A percentile compares a stretch with the other conserved stretches of the same genome.
These are phyloP conservation scores for Boletus rex-veris DNA, from an alignment of 768 basidiomycete genomes.

Conservation along the genomic window DNA sequence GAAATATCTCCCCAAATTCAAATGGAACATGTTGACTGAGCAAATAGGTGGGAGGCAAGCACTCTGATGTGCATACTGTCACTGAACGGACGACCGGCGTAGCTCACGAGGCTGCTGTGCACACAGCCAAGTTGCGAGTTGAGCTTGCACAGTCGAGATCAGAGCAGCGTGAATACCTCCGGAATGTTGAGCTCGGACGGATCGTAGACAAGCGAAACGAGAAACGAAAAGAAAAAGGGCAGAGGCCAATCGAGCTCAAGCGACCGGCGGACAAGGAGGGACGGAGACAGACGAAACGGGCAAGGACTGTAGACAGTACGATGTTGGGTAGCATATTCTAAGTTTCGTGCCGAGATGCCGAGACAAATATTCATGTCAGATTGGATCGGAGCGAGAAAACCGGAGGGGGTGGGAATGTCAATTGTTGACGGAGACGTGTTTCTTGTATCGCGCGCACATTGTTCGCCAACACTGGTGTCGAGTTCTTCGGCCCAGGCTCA, in stretches of 20 bases:
- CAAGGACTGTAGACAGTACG: not conserved
- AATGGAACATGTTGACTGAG: slow-evolving; percentile 98
- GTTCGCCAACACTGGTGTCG: slow-evolving; percentile 38
- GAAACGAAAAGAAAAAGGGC: slow-evolving; percentile 57
- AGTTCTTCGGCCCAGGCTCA: slow-evolving; percentile 29
- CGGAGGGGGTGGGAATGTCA: slow-evolving; percentile 13
- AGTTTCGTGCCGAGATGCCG: slow-evolving; percentile 17
- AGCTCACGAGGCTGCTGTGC: slow-evolving; percentile 93
- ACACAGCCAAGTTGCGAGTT: slow-evolving; percentile 83
- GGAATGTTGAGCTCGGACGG: slow-evolving; percentile 89
- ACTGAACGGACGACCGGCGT: slow-evolving; percentile 8
- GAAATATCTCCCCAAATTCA: slow-evolving; percentile 97
- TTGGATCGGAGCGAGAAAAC: slow-evolving; percentile 23
- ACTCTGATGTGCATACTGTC: not conserved
- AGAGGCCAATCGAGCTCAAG: slow-evolving; percentile 38
- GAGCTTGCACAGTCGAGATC: slow-evolving; percentile 83
- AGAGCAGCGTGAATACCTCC: slow-evolving; percentile 91
- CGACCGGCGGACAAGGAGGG: slow-evolving; percentile 11
- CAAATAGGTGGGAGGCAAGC: slow-evolving; percentile 82
- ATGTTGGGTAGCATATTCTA: slow-evolving; percentile 55
- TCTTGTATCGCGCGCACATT: slow-evolving; percentile 63
- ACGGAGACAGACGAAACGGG: slow-evolving; percentile 14
- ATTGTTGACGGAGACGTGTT: slow-evolving; percentile 1
- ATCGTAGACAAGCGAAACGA: slow-evolving; percentile 79
- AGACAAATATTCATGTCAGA: slow-evolving; percentile 4